Base-by-base conservation (phyloP, 768 basidiomycete genomes). In the Galerina sulciceps region DNA sequence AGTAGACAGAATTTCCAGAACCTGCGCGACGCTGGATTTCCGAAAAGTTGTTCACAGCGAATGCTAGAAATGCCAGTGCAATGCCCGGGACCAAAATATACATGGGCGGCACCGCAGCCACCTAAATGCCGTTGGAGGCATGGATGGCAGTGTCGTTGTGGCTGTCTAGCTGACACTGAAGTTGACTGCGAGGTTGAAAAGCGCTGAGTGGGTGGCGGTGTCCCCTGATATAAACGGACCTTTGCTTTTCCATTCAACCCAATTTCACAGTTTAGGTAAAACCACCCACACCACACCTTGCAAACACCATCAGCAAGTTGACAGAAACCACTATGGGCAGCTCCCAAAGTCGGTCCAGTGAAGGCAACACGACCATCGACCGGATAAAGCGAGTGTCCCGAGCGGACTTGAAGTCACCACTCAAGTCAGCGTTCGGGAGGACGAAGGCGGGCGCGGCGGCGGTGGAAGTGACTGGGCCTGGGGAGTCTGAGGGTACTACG, bases 291-390 rank as follows among this genome's bases (percentile, higher is more conserved):
- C 49, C 51, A 47, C 44, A 45, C 26, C 53, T 20, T n/a, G 26
- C 42, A 13, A 41, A 34, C 47, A 40, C 42, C 54, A 18, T 34
- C 51, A 60, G 42, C 34, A 14, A 17, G 14, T 43, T 36, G 37
- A 41, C 31, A 31, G 15, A 35, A 43, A 45, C 22, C 58, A 50
- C 17, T 14, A 76, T 76, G 75, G 75, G 74, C 43, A 58, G 68
- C 48, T 65, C 69, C 22, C 75, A 75, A 55, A 73, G 73, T 50
- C 69, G 66, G 48, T 44, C 57, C 11, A 53, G 49, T 18, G 61
- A 58, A 63, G 20, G 52, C 44, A 47, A 53, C 23, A 64, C 59
- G 47, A 46, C 67, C 46, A 41, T 68, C 20, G 64, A 65, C 59
- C 67, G 69, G 20, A 43, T 71, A 26, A 67, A 68, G 43, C 68